These are phyloP conservation scores for Clarkia xantiana DNA, from an alignment of 345 rosid species.

Conservation along the genomic window DNA sequence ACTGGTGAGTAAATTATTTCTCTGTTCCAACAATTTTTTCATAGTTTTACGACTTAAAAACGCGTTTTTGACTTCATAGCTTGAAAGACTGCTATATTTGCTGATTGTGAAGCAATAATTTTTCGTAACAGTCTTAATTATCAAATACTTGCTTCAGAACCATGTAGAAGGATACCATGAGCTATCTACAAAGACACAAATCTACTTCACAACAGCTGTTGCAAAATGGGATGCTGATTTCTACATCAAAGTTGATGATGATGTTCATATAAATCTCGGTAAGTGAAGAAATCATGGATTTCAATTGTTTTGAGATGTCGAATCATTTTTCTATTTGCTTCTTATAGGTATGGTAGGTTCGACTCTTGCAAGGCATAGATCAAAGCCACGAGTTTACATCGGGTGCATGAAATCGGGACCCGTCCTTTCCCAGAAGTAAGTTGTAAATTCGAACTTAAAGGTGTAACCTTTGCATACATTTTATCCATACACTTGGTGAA, in stretches of 20 bases:
- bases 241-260: conserved; percentile 68
- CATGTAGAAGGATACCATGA: conserved; percentile 70
- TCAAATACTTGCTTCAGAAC: conserved; percentile 28
- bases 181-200: conserved; percentile 56
- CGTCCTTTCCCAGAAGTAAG: conserved; percentile 80
- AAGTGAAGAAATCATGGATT: conserved; percentile 16
- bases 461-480: too few relatives aligned
- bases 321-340: neutral
- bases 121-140: too few relatives aligned
- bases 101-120: too few relatives aligned
- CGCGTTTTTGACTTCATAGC: too few relatives aligned
- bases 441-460: neutral
- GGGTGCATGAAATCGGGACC: conserved; percentile 99
- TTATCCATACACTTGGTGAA: too few relatives aligned
- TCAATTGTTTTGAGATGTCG: neutral
- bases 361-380: conserved; percentile 70
- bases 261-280: conserved; percentile 89
- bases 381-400: conserved; percentile 62
- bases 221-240: conserved; percentile 78
- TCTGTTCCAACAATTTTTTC: neutral
- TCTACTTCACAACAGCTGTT: conserved; percentile 50
- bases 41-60: too few relatives aligned
- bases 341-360: conserved; percentile 59
- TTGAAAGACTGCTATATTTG: too few relatives aligned
- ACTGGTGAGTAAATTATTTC: conserved; percentile 26